A percentile compares a stretch with the other conserved stretches of the same genome.
phyloP scores from a whole-genome alignment of 257 asterid species.

The Lantana camara region DNA sequence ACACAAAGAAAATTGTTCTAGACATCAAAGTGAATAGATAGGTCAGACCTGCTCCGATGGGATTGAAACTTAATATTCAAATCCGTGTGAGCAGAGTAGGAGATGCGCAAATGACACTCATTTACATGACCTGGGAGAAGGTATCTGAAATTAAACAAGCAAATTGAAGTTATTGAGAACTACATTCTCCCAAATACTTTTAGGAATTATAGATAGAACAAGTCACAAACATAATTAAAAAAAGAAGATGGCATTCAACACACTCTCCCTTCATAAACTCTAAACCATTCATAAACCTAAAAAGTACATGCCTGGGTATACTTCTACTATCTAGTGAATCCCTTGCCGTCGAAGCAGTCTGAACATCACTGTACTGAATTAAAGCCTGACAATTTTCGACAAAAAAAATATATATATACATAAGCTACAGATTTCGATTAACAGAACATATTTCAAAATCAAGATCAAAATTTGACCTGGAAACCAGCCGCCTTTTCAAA shows the following conservation, averaged over 20 bases:
- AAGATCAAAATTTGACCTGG: conserved; percentile 53
- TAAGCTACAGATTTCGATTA: conserved; percentile 11
- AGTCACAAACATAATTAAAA: conserved; percentile 16
- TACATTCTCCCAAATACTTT: not conserved
- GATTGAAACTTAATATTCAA: conserved; percentile 89
- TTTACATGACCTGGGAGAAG: conserved; percentile 76
- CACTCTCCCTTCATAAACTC: no score
- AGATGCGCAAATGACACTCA: conserved; percentile 69
- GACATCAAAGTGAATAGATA: conserved; percentile 27
- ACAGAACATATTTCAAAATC: conserved; percentile 5
- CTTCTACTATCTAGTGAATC: conserved; percentile 88
- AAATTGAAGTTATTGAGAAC: conserved; percentile 29
- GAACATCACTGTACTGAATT: conserved; percentile 74
- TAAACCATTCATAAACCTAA: conserved; percentile 23
- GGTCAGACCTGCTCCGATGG: conserved; percentile 73
- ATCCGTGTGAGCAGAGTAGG: conserved; percentile 89
- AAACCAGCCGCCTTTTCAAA: conserved; percentile 90
- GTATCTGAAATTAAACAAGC: conserved; percentile 52
- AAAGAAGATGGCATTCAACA: conserved; percentile 5
- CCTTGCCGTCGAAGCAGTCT: conserved; percentile 75
- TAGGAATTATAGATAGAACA: conserved; percentile 5
- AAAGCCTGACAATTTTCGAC: conserved; percentile 56
- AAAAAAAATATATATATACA: no score
- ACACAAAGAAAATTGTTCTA: conserved; percentile 15
- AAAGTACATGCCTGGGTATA: conserved; percentile 66